phyloP scores from a whole-genome alignment of 2,329 filamentous ascomycete species.

The Calonectria leucothoes region DNA sequence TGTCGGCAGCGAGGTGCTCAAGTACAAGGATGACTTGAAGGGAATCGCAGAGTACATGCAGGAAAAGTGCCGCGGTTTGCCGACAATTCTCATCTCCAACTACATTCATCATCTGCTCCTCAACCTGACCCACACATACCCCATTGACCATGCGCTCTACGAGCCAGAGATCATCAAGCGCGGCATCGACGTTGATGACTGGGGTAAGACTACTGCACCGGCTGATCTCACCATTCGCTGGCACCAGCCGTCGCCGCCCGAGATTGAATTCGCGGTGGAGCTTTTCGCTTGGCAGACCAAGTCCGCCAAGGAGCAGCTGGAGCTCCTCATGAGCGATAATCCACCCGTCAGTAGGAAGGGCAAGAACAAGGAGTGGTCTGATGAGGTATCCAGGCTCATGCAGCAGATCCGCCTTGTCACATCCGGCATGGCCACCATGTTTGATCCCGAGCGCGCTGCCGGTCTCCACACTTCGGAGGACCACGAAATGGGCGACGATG shows the following conservation, averaged over 20 bases:
- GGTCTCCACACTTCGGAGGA: constrained; percentile 58
- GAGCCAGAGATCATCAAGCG: constrained; percentile 79
- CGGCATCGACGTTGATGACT: constrained; percentile 82
- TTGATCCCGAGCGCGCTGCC: constrained; percentile 81
- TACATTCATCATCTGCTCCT: constrained; percentile 96
- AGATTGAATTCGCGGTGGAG: constrained; percentile 89
- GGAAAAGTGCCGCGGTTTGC: constrained; percentile 90
- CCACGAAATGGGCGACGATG: constrained; percentile 68
- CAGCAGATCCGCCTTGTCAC: constrained; percentile 89
- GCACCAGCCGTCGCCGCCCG: constrained; percentile 84
- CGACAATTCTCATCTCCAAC: constrained; percentile 96
- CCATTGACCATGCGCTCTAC: constrained; percentile 88
- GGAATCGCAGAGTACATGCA: constrained; percentile 97
- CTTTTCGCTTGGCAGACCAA: constrained; percentile 87
- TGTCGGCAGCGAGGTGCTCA: constrained; percentile 88
- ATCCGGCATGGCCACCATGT: constrained; percentile 89
- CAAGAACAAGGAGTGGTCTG: constrained; percentile 98
- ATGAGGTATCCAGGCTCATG: constrained; percentile 91
- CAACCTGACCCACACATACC: constrained; percentile 94
- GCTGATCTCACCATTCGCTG: constrained; percentile 86
- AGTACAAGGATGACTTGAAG: constrained; percentile 89
- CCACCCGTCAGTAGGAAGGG: constrained; percentile 90
- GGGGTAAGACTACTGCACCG: constrained; percentile 83
- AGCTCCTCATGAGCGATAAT: constrained; percentile 82
- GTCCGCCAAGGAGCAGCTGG: constrained; percentile 79